Base-by-base conservation (phyloP, 2,329 filamentous ascomycete species). In the Moelleriella libera region DNA sequence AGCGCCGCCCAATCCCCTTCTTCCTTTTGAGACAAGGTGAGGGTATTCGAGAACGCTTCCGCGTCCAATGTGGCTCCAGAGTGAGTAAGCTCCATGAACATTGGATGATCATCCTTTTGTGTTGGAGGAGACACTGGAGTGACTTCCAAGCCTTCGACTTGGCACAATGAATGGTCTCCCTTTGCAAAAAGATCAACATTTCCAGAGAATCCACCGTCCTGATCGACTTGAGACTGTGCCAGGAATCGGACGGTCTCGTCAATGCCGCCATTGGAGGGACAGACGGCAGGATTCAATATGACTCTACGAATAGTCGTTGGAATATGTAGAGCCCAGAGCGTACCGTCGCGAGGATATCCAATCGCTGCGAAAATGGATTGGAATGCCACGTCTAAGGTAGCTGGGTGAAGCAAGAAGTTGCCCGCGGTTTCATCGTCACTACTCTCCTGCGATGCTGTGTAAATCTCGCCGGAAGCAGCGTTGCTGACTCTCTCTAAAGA, bases 351-450 rank as follows among this genome's bases (percentile, higher is more conserved):
- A 0, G 66, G 66, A 28, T 52, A 60, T 5, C 57, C 56, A 43
- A 56, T 59, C 1, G 64, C 63, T 1, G 58, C 51, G 5, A 67
- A 54, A 8, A 59, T 49, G 5, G 59, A 50, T 49, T 69, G 67
- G 48, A 69, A 59, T 2, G 60, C 59, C 0, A 55, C 54, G 41
- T 68, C 66, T 0, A 69, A 52, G 2, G 56, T 50, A 0, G 52
- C 59, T 0, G 66, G 65, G 43, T 67, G 65, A 0, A 68, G 52
- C 5, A 63, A n/a, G 14, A 21, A 41, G 40, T 14, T n/a, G 5
- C 10, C 40, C 11, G 11, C 40, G 9, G 14, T n/a, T 7, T 41
- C 40, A 41, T 7, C 40, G 40, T 3, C 40, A 21, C 14, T 4
- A n/a, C 9, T 11, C 6, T n/a, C n/a, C 14, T 21, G 40, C 7